Evolutionary conservation across 106 monocot species (phyloP).

Genomic region (Ottelia alismoides): DNA sequence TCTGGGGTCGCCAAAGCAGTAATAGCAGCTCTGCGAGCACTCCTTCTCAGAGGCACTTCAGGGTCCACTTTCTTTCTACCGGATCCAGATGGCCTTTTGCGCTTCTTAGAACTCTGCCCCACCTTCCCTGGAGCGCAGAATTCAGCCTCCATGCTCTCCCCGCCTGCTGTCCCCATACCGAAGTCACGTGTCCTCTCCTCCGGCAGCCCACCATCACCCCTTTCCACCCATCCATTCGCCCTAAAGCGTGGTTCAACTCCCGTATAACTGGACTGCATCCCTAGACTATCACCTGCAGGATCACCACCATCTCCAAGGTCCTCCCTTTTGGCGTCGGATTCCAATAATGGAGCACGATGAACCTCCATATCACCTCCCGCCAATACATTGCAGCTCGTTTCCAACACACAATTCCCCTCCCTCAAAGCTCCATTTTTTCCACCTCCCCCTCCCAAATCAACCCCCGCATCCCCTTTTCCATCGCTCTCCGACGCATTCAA

Average conservation of each 20-base stretch:
- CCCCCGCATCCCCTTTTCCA: background rate
- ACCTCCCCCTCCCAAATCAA: background rate
- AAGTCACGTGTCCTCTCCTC: background rate
- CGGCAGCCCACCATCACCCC: background rate
- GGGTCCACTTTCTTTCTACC: slow-evolving; percentile 1
- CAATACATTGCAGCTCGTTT: slow-evolving; percentile 5
- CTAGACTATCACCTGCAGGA: too few relatives aligned
- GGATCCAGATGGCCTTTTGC: slow-evolving; percentile 17
- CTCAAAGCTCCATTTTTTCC: background rate
- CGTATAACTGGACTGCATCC: too few relatives aligned
- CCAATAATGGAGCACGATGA: background rate
- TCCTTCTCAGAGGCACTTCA: slow-evolving; percentile 51
- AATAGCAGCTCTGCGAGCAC: slow-evolving; percentile 37
- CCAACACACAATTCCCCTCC: slow-evolving; percentile 1
- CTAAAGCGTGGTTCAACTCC: background rate
- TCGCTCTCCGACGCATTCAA: background rate
- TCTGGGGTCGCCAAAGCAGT: slow-evolving; percentile 4
- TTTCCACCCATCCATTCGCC: background rate
- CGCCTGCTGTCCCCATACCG: too few relatives aligned
- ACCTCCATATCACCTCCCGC: background rate
- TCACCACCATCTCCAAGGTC: background rate
- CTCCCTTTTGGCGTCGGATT: background rate
- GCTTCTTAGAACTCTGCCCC: slow-evolving; percentile 23
- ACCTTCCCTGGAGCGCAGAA: background rate
- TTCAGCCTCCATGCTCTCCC: background rate